Conservation (phyloP, 176 grass and related monocot genomes). For the Cenchrus fungigraminus region DNA sequence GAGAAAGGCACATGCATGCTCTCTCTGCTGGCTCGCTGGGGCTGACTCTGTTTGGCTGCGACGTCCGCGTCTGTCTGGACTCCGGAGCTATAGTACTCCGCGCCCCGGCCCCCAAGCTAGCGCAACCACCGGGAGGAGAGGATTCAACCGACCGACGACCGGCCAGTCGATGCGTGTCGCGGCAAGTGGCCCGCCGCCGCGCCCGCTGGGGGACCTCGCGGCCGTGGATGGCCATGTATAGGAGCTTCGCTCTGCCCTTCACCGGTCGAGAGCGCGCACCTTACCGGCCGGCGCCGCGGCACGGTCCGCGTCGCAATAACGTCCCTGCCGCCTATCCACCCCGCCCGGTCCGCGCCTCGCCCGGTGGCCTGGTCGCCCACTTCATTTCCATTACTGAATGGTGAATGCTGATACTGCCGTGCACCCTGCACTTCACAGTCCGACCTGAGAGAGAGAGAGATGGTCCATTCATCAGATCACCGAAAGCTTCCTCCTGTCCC, state of each 20-base stretch:
- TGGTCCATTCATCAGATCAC: not conserved
- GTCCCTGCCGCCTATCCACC: not conserved
- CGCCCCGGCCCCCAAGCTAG: not conserved
- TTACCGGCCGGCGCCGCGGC: conserved; percentile 3
- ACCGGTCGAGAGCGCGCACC: not conserved
- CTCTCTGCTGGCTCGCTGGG: not conserved
- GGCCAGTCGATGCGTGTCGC: not conserved
- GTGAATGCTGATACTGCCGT: not conserved
- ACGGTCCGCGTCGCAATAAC: conserved; percentile 31
- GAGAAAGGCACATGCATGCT: not conserved
- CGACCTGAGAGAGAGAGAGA: not conserved
- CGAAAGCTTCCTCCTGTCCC: not conserved
- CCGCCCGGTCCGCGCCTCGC: not conserved
- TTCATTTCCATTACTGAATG: too few relatives aligned
- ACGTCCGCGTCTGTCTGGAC: conserved; percentile 18
- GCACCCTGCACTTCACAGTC: not conserved
- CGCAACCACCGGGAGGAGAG: conserved; percentile 27
- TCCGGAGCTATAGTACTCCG: not conserved
- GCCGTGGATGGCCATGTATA: not conserved
- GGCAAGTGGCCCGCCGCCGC: not conserved
- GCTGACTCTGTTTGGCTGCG: not conserved
- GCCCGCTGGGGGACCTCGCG: conserved; percentile 4
- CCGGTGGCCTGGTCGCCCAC: not conserved
- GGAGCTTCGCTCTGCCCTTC: not conserved
- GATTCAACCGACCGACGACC: not conserved